Base-by-base conservation (phyloP, 1,284 basidiomycete genomes). In the Agaricales sp. region DNA sequence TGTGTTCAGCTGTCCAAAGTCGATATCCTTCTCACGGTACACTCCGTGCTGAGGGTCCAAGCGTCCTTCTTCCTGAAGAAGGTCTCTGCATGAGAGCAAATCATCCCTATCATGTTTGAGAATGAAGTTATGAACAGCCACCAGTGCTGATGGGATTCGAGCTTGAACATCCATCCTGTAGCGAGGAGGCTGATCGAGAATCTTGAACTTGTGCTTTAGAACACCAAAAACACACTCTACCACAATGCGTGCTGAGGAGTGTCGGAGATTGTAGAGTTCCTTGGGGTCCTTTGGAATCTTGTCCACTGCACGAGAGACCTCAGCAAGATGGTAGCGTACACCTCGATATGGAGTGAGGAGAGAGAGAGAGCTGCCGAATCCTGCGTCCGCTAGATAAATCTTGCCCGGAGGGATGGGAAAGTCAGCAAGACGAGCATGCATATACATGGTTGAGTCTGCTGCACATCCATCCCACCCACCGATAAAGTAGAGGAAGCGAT, bases 141-240 rank as follows among this genome's bases (percentile, higher is more conserved):
- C 30, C 1, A 66, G 52, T 2, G 63, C 65, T 3, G 55, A 48
- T 2, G 59, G 57, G 45, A 67, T 58, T n/a, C 52, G 50, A 6
- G 64, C 57, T 46, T 68, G 66, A 12, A 53, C 58, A 1, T 47
- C 22, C 21, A 66, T 54, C 4, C 21, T 3, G 46, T 61, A 66
- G 25, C 65, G 54, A 1, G 58, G 55, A 2, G 61, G 43, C 24
- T 46, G 20, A 12, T 38, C 46, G 8, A 64, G 46, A 4, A 68
- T 53, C 1, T 43, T 18, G 49, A 62, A 69, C 2, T 55, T 49
- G 12, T 56, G 35, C 54, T 71, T 70, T 51, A 62, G 35, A 12
- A 67, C 61, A 30, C 68, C 66, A 61, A 71, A 71, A 11, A 68
- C 64, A 1, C 58, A 58, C 50, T 70, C 64, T 46, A 70, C 58